Conservation (phyloP, 805 yeast species). For the Kuraishia piskuri region DNA sequence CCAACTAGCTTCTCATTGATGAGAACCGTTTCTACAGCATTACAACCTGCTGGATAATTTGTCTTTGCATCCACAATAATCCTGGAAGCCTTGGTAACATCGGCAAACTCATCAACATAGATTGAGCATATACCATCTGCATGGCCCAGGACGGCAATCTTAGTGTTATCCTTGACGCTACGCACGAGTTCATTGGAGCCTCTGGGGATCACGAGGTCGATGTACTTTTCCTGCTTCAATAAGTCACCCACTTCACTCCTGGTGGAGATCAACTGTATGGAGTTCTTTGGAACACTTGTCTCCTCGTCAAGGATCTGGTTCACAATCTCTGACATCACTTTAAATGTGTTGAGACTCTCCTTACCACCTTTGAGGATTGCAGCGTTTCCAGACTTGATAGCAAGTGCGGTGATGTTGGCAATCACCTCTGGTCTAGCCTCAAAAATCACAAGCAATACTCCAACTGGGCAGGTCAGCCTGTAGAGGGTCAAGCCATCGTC, state of each 20-base stretch:
- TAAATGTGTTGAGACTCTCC: slow-evolving; percentile 80
- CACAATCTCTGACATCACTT: slow-evolving; percentile 69
- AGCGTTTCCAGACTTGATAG: slow-evolving; percentile 93
- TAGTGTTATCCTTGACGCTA: slow-evolving; percentile 76
- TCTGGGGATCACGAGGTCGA: slow-evolving; percentile 93
- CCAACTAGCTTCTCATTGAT: slow-evolving; percentile 38
- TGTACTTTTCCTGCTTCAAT: slow-evolving; percentile 76
- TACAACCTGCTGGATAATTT: slow-evolving; percentile 98
- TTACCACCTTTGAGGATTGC: slow-evolving; percentile 98
- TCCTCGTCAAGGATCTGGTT: slow-evolving; percentile 41
- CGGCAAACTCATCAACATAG: slow-evolving; percentile 72
- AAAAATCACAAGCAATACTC: slow-evolving; percentile 85
- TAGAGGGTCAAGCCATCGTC: slow-evolving; percentile 85
- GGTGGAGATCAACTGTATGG: slow-evolving; percentile 81
- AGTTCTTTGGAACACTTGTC: slow-evolving; percentile 70
- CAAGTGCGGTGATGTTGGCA: slow-evolving; percentile 93
- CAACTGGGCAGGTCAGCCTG: slow-evolving; percentile 89
- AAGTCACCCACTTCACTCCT: slow-evolving; percentile 86
- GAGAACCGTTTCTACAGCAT: slow-evolving; percentile 85
- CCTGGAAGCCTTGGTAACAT: slow-evolving; percentile 64
- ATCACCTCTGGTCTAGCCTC: slow-evolving; percentile 98
- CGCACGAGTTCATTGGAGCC: slow-evolving; percentile 94
- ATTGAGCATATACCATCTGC: slow-evolving; percentile 97
- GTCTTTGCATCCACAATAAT: slow-evolving; percentile 84
- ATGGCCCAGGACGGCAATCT: slow-evolving; percentile 96